Percentiles rank a stretch among this genome's conserved stretches.
These are phyloP conservation scores for Colletotrichum musicola DNA, from an alignment of 2,329 filamentous ascomycete species.

Conservation along the genomic window DNA sequence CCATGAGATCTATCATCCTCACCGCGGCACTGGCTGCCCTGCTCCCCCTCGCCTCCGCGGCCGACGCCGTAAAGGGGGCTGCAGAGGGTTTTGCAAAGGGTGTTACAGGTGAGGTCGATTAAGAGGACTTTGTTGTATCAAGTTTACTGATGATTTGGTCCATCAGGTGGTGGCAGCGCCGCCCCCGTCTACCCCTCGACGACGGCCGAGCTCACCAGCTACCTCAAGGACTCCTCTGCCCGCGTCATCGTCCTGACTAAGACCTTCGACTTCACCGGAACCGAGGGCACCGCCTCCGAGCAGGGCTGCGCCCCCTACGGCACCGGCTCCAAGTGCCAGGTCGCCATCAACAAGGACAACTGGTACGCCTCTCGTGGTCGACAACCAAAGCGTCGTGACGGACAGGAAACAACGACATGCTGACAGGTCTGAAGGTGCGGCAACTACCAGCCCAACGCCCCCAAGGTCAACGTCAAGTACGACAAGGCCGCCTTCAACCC, in stretches of 20 bases:
- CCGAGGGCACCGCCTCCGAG: conserved; percentile 64
- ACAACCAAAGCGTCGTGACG: no score
- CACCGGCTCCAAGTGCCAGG: conserved; percentile 62
- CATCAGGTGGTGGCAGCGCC: conserved; percentile 63
- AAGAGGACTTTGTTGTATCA: no score
- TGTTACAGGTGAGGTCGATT: conserved; percentile 58
- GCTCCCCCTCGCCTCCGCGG: conserved; percentile 31
- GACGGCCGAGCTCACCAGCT: conserved; percentile 68
- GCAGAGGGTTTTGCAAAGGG: conserved; percentile 60
- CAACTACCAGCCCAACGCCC: conserved; percentile 68
- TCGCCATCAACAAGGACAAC: conserved; percentile 70
- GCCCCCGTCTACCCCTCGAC: conserved; percentile 65
- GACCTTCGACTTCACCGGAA: conserved; percentile 67
- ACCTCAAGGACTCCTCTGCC: conserved; percentile 65
- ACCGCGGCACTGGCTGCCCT: conserved; percentile 37
- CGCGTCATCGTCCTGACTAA: conserved; percentile 71
- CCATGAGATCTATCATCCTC: conserved; percentile 31
- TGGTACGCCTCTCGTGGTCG: conserved; percentile 56
- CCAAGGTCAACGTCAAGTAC: conserved; percentile 56
- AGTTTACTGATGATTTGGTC: no score
- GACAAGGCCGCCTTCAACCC: conserved; percentile 65
- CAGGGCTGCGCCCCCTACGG: conserved; percentile 71
- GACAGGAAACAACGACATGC: not conserved
- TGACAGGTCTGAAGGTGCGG: conserved; percentile 65
- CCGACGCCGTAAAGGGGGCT: conserved; percentile 49